These are phyloP conservation scores for Fusarium stilboides DNA, from an alignment of 2,329 filamentous ascomycete species.

Conservation along the genomic window DNA sequence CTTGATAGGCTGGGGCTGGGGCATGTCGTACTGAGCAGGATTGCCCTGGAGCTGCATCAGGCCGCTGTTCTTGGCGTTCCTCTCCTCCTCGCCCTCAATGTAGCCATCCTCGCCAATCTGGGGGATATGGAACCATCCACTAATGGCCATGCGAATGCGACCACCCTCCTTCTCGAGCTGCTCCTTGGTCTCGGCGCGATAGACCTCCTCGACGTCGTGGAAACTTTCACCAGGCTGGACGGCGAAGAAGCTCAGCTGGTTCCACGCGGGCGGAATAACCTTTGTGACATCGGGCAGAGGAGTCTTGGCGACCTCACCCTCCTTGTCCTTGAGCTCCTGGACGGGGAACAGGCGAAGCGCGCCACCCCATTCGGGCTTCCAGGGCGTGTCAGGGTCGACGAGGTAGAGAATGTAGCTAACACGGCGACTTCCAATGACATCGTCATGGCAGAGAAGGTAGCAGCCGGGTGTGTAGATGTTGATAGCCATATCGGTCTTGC, in stretches of 20 bases:
- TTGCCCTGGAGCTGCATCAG: slow-evolving; percentile 94
- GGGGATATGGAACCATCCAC: slow-evolving; percentile 98
- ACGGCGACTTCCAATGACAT: slow-evolving; percentile 96
- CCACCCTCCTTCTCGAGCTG: slow-evolving; percentile 79
- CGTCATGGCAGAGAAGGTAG: slow-evolving; percentile 96
- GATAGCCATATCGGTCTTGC: slow-evolving; percentile 99
- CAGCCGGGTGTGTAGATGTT: slow-evolving; percentile 98
- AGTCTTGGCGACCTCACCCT: slow-evolving; percentile 83
- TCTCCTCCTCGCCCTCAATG: slow-evolving; percentile 88
- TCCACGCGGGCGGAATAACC: slow-evolving; percentile 93
- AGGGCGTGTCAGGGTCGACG: slow-evolving; percentile 90
- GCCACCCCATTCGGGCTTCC: slow-evolving; percentile 94
- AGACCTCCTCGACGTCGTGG: slow-evolving; percentile 98
- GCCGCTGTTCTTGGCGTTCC: slow-evolving; percentile 89
- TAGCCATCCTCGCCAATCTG: slow-evolving; percentile 95
- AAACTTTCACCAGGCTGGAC: slow-evolving; percentile 99
- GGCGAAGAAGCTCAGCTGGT: slow-evolving; percentile 97
- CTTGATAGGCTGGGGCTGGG: slow-evolving; percentile 72
- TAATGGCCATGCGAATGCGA: slow-evolving; percentile 95
- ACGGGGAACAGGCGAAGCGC: slow-evolving; percentile 89
- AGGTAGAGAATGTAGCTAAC: slow-evolving; percentile 98
- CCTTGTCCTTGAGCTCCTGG: slow-evolving; percentile 70
- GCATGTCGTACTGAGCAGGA: slow-evolving; percentile 89
- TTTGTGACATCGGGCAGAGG: slow-evolving; percentile 84
- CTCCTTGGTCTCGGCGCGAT: slow-evolving; percentile 74